Conservation (phyloP, 1,139 yeast species). For the Saccharomyces pastorianus region DNA sequence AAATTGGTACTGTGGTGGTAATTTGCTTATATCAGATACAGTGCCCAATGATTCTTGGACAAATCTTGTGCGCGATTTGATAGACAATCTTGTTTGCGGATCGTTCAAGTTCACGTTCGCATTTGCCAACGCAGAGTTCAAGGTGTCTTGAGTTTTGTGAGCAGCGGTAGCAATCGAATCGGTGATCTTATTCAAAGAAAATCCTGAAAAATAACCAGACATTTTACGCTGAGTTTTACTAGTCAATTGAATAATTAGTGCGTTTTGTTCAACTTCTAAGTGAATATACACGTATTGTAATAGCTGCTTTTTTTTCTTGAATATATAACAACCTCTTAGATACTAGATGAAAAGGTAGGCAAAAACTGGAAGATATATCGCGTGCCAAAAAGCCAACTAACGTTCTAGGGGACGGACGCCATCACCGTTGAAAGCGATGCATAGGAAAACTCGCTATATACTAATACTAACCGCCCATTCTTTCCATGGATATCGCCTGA, state of each 20-base stretch:
- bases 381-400: no score
- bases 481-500: no score
- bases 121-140: conserved; percentile 21
- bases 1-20: conserved; percentile 63
- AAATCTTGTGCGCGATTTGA: conserved; percentile 27
- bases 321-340: no score
- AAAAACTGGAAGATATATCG: no score
- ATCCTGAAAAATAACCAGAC: conserved; percentile 23
- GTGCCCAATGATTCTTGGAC: conserved; percentile 66
- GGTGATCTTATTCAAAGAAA: conserved; percentile 24
- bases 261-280: neutral
- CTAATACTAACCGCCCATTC: no score
- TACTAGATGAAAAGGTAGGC: no score
- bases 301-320: no score
- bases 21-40: conserved; percentile 59
- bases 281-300: neutral
- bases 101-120: conserved; percentile 22
- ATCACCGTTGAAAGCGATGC: no score
- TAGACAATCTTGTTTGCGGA: conserved; percentile 26
- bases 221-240: conserved; percentile 6
- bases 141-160: conserved; percentile 25
- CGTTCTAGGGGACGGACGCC: no score
- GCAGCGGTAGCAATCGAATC: conserved; percentile 25
- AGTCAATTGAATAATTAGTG: neutral
- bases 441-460: no score